These are phyloP conservation scores for Suillus subalutaceus DNA, from an alignment of 768 basidiomycete species.

Conservation along the genomic window DNA sequence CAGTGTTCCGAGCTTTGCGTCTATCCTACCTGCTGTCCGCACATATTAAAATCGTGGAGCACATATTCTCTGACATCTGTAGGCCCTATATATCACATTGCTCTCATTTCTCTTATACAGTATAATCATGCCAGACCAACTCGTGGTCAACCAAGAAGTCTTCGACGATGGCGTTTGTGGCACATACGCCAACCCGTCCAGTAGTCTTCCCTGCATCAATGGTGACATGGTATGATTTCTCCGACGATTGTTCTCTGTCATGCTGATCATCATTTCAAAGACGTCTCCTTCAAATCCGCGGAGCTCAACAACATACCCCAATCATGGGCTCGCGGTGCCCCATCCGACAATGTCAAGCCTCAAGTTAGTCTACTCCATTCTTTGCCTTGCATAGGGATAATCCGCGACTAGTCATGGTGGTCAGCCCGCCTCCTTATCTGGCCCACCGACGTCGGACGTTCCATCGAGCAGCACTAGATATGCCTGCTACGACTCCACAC, in stretches of 20 bases:
- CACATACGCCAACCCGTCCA: neutral
- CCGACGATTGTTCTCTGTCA: neutral
- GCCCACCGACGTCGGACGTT: neutral
- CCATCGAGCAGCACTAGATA: neutral
- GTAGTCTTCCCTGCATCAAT: neutral
- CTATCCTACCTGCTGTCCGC: neutral
- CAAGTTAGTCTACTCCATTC: neutral
- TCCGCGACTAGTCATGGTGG: neutral
- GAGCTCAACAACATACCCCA: neutral
- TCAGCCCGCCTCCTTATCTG: neutral
- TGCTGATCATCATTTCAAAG: neutral
- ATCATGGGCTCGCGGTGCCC: neutral
- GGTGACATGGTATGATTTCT: neutral
- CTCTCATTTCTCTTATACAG: neutral
- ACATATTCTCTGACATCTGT: neutral
- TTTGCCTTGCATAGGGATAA: neutral
- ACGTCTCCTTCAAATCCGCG: neutral
- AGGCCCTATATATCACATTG: neutral
- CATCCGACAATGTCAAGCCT: neutral
- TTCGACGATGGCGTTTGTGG: neutral
- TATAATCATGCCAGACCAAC: neutral
- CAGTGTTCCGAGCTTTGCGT: neutral
- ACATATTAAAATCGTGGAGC: neutral
- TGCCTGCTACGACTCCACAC: neutral
- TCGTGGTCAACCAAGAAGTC: neutral